phyloP scores from a whole-genome alignment of 495 filamentous ascomycete genomes.

The Staphylotrichum longicolle region DNA sequence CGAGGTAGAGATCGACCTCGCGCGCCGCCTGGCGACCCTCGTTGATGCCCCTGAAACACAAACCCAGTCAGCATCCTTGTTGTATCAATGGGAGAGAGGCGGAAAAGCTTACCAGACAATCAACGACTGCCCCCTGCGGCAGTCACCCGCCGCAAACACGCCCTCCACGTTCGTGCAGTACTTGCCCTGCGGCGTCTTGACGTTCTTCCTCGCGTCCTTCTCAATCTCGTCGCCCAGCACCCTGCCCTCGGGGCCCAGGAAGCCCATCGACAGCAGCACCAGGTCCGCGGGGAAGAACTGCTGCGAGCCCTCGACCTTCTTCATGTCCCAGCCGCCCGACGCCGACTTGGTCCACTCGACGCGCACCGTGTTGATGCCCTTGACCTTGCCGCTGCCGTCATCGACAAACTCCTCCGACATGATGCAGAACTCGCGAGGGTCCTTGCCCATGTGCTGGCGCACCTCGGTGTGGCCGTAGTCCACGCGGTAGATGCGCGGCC shows the following conservation, averaged over 20 bases:
- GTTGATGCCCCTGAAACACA: constrained; percentile 82
- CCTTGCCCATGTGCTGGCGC: constrained; percentile 94
- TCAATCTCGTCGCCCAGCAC: constrained; percentile 84
- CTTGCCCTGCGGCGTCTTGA: constrained; percentile 90
- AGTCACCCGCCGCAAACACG: constrained; percentile 95
- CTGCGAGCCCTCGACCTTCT: constrained; percentile 90
- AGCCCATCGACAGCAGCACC: constrained; percentile 96
- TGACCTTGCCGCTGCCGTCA: constrained; percentile 83
- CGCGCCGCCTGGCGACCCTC: constrained; percentile 93
- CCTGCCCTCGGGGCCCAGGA: constrained; percentile 92
- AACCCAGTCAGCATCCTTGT: constrained; percentile 31
- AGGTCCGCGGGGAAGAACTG: constrained; percentile 98
- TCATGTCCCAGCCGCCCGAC: constrained; percentile 98
- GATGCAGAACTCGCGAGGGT: constrained; percentile 97
- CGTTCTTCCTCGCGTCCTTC: constrained; percentile 91
- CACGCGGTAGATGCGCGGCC: constrained; percentile 97
- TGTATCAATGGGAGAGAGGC: neutral
- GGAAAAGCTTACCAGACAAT: constrained; percentile 84
- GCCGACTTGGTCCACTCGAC: constrained; percentile 95
- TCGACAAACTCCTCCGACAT: constrained; percentile 98
- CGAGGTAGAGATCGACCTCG: constrained; percentile 89
- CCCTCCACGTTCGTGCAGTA: constrained; percentile 87
- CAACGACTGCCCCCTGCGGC: constrained; percentile 90
- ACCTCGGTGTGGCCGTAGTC: constrained; percentile 98
- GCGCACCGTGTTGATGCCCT: constrained; percentile 95